These are phyloP conservation scores for Escallonia herrerae DNA, from an alignment of 129 eudicot genomes.

Conservation along the genomic window DNA sequence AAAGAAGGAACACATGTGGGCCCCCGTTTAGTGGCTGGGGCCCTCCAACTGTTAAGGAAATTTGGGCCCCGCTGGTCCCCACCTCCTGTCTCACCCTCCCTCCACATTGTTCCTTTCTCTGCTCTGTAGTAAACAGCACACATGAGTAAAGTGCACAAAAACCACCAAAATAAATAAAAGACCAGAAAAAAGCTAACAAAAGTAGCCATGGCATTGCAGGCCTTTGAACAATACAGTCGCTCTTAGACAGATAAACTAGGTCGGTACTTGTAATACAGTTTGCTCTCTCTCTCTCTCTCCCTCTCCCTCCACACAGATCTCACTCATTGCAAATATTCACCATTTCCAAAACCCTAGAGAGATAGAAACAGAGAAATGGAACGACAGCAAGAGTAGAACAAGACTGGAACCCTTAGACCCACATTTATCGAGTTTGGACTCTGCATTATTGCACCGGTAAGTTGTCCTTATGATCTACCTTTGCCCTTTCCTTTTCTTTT, in stretches of 20 bases:
- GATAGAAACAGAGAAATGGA: not conserved
- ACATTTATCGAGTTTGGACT: too few relatives aligned
- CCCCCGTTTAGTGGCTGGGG: not conserved
- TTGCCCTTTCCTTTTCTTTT: not conserved
- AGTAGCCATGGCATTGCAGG: not conserved
- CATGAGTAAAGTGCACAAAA: constrained; percentile 7
- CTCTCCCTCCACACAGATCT: not conserved
- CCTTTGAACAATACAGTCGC: not conserved
- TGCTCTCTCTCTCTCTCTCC: not conserved
- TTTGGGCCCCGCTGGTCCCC: not conserved
- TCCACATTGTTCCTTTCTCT: not conserved
- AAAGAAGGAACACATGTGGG: constrained; percentile 25
- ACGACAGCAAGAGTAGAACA: too few relatives aligned
- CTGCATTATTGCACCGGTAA: not conserved
- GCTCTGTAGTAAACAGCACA: not conserved
- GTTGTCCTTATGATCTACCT: not conserved
- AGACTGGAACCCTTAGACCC: too few relatives aligned
- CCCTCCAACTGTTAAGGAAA: not conserved
- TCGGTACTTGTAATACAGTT: too few relatives aligned
- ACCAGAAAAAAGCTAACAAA: not conserved
- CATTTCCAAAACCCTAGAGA: constrained; percentile 3
- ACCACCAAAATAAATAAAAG: not conserved
- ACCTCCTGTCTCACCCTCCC: not conserved
- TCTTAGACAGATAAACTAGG: not conserved
- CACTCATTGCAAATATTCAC: not conserved